These are phyloP conservation scores for Fusarium hostae DNA, from an alignment of 2,329 filamentous ascomycete species.

Conservation along the genomic window DNA sequence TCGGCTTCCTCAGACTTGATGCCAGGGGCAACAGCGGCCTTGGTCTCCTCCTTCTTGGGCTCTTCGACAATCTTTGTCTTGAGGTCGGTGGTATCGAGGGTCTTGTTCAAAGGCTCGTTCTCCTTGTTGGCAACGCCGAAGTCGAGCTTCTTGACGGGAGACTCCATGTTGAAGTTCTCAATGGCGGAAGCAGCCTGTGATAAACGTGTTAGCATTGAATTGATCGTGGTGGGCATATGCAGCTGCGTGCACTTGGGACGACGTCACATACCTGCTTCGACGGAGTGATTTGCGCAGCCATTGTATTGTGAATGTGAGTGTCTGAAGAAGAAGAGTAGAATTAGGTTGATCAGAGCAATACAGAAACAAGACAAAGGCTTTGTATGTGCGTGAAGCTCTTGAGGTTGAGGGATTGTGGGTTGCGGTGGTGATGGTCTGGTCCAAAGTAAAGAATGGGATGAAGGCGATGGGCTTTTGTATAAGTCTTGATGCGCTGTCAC, in stretches of 20 bases:
- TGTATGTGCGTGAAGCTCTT: constrained; percentile 36
- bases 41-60: constrained; percentile 48
- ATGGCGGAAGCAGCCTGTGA: constrained; percentile 85
- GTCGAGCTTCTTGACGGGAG: constrained; percentile 89
- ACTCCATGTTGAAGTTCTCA: constrained; percentile 91
- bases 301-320: constrained; percentile 55
- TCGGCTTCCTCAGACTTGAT: constrained; percentile 78
- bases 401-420: constrained; percentile 34
- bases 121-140: constrained; percentile 83
- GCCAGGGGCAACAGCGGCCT: constrained; percentile 57
- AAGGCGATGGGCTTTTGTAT: constrained; percentile 54
- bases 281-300: constrained; percentile 78
- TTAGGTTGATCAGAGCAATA: constrained; percentile 14
- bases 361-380: constrained; percentile 29
- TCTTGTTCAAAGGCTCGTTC: constrained; percentile 70
- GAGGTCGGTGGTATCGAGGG: constrained; percentile 66
- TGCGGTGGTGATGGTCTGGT: constrained; percentile 46
- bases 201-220: constrained; percentile 48
- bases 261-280: constrained; percentile 65
- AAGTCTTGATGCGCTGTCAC: constrained; percentile 51
- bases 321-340: neutral
- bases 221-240: neutral
- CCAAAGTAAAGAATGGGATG: constrained; percentile 32
- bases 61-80: constrained; percentile 69
- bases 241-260: constrained; percentile 21